These are phyloP conservation scores for Plasmopara muralis DNA, from an alignment of 352 stramenopile species.

Conservation along the genomic window DNA sequence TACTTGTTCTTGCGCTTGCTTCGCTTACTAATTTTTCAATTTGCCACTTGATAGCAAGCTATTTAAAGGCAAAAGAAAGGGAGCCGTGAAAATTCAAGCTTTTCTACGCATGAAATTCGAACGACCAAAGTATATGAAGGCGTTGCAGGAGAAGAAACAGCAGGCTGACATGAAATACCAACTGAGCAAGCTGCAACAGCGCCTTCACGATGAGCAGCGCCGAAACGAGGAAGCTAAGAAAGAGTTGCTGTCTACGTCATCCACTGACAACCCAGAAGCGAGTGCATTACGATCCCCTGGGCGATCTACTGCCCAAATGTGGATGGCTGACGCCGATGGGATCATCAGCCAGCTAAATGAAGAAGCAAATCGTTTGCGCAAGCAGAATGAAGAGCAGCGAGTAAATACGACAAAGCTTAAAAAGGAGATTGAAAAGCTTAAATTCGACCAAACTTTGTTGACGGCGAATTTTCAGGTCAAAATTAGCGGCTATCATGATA, in stretches of 20 bases:
- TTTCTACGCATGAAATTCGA: constrained; percentile 62
- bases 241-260: constrained; percentile 32
- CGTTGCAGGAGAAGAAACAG: constrained; percentile 46
- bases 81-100: constrained; percentile 51
- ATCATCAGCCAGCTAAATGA: constrained; percentile 78
- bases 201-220: constrained; percentile 54
- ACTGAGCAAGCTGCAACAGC: constrained; percentile 47
- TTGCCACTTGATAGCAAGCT: constrained; percentile 30
- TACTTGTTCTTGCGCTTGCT: not conserved
- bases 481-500: constrained; percentile 69
- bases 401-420: constrained; percentile 38
- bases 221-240: constrained; percentile 53
- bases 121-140: constrained; percentile 43
- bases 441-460: constrained; percentile 68
- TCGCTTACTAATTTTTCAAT: constrained; percentile 6
- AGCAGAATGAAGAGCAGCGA: constrained; percentile 71
- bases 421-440: constrained; percentile 66
- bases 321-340: constrained; percentile 81
- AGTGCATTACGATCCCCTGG: constrained; percentile 38
- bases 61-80: constrained; percentile 45
- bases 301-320: constrained; percentile 63
- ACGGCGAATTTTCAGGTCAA: constrained; percentile 79
- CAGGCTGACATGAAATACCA: constrained; percentile 57
- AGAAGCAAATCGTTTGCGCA: constrained; percentile 59
- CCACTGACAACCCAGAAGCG: constrained; percentile 36